Evolutionary conservation across 768 basidiomycete species (phyloP).

Genomic region (Lyophyllum atratum): DNA sequence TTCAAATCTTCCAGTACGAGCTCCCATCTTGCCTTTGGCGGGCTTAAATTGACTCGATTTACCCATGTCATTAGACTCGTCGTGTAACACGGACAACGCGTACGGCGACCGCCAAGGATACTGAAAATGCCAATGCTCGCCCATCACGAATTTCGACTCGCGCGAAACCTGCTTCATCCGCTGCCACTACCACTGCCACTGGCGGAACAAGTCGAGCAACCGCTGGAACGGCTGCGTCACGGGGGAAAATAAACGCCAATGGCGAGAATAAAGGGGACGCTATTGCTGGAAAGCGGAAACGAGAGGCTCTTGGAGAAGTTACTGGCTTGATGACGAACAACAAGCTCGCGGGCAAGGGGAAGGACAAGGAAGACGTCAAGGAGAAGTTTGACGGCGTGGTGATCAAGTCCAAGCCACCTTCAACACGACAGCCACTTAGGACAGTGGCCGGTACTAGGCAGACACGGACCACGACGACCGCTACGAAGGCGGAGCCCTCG

Average conservation of each 20-base stretch:
- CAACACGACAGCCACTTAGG: conserved; percentile 55
- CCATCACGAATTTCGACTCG: conserved; percentile 61
- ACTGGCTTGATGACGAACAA: conserved; percentile 46
- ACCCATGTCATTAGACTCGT: conserved; percentile 53
- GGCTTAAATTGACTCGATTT: conserved; percentile 10
- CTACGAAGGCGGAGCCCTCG: conserved; percentile 15
- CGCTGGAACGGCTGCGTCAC: conserved; percentile 52
- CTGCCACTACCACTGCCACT: conserved; percentile 37
- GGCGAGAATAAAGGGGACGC: conserved; percentile 45
- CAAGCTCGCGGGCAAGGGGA: conserved; percentile 51
- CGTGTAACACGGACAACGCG: conserved; percentile 60
- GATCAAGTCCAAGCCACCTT: conserved; percentile 50
- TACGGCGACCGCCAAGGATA: conserved; percentile 58
- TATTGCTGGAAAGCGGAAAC: conserved; percentile 71
- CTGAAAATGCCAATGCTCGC: conserved; percentile 75
- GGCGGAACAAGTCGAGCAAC: conserved; percentile 48
- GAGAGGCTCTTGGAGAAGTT: conserved; percentile 79
- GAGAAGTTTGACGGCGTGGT: conserved; percentile 66
- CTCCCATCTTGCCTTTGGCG: conserved; percentile 5
- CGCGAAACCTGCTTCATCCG: conserved; percentile 54
- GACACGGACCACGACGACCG: conserved; percentile 26
- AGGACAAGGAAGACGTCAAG: conserved; percentile 58
- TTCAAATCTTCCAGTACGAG: conserved; percentile 47
- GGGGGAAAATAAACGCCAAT: conserved; percentile 47
- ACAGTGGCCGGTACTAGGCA: conserved; percentile 51